phyloP scores from a whole-genome alignment of 495 filamentous ascomycete genomes.

The Arthonia radiata region DNA sequence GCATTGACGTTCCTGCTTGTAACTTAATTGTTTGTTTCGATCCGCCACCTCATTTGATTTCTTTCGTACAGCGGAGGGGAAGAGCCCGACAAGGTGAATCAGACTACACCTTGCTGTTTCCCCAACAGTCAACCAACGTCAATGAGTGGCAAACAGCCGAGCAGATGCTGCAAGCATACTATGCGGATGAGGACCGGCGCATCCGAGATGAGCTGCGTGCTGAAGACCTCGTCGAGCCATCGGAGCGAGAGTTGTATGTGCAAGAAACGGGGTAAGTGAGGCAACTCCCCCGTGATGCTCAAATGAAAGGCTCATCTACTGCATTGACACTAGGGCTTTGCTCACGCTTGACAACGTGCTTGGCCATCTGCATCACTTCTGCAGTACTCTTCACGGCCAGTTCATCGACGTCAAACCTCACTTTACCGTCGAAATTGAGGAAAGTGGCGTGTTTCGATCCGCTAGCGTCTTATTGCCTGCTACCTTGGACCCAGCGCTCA shows the following conservation, averaged over 20 bases:
- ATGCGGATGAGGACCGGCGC: too few relatives aligned
- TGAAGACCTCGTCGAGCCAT: too few relatives aligned
- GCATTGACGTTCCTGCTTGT: constrained; percentile 69
- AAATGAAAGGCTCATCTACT: too few relatives aligned
- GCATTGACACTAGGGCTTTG: constrained; percentile 29
- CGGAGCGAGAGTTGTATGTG: too few relatives aligned
- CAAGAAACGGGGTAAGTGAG: too few relatives aligned
- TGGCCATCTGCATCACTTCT: constrained; percentile 66
- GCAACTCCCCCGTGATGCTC: too few relatives aligned
- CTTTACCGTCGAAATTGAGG: constrained; percentile 21
- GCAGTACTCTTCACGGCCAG: constrained; percentile 29
- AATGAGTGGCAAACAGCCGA: too few relatives aligned
- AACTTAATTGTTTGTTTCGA: constrained; percentile 71
- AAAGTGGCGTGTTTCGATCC: constrained; percentile 11
- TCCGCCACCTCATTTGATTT: constrained; percentile 47
- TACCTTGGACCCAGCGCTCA: constrained; percentile 37
- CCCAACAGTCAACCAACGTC: too few relatives aligned
- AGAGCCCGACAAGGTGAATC: constrained; percentile 51
- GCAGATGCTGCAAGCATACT: too few relatives aligned
- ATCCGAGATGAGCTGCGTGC: too few relatives aligned
- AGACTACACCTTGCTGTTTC: constrained; percentile 40
- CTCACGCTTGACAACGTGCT: constrained; percentile 49
- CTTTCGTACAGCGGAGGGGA: constrained; percentile 78
- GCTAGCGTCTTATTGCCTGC: constrained; percentile 47
- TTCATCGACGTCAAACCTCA: constrained; percentile 28